Conservation (phyloP, 129 eudicot species). For the Kitagawia praeruptora region DNA sequence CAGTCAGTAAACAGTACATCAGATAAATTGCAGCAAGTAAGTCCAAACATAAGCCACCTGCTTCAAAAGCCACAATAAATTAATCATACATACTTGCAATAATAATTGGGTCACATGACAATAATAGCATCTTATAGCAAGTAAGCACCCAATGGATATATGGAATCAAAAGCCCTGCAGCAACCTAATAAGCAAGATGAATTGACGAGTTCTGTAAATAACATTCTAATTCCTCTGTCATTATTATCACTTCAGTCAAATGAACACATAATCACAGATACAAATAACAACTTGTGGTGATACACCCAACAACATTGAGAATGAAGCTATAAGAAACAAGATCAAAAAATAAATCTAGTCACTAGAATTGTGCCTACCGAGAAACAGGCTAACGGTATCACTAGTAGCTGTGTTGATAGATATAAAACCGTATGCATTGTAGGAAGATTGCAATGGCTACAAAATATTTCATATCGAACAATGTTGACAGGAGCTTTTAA, state of each 20-base stretch:
- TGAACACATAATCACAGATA: neutral
- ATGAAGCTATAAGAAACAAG: neutral
- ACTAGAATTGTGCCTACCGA: neutral
- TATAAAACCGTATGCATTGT: too few relatives aligned
- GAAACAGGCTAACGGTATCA: neutral
- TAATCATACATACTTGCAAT: neutral
- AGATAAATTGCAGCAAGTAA: neutral
- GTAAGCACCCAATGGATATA: neutral
- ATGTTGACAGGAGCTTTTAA: too few relatives aligned
- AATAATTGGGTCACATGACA: neutral
- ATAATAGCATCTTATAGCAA: neutral
- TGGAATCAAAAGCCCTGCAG: neutral
- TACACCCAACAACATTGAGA: neutral
- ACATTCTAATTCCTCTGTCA: neutral
- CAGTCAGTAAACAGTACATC: conserved; percentile 6
- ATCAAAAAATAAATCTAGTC: too few relatives aligned
- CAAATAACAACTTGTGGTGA: neutral
- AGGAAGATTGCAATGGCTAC: too few relatives aligned
- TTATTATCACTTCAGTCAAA: neutral
- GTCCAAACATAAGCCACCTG: neutral
- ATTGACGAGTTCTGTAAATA: neutral
- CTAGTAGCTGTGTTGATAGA: neutral
- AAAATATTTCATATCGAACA: too few relatives aligned
- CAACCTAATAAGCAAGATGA: neutral
- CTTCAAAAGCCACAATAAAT: neutral